Base-by-base conservation (phyloP, 306 rosid genomes). In the Malus asiatica region DNA sequence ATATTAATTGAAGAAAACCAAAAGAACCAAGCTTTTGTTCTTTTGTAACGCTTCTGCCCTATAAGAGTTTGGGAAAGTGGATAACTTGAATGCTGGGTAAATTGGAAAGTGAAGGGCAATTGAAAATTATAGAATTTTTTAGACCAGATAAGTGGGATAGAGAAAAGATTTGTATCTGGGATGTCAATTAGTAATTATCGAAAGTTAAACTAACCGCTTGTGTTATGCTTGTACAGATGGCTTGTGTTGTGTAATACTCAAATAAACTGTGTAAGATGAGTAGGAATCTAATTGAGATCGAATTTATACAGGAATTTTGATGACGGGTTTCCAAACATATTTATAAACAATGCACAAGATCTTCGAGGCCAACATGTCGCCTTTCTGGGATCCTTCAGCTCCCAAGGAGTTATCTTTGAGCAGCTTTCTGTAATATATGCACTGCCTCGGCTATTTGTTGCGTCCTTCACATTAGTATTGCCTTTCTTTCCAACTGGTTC, bases 401-500 rank as follows among this genome's bases (percentile, higher is more conserved):
- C 97, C 70, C 96, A 92, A 16, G 97, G 87, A 55, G 92, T 89
- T 40, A 90, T 95, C 70, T 95, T 95, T 79, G 99, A 95, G 83
- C 99, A 95, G 79, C 93, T 95, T 59, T 95, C 99, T 35, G 99
- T 92, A 40, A 85, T 90, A 69, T 95, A 92, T 78, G 93, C 96
- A 70, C 96, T 95, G 66, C 97, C 99, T 0, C 92, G 96, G 53
- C 85, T 95, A 66, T 95, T 95, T 76, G 91, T 90, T 79, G 97
- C 98, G 65, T 94, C 99, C 74, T 95, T 92, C 88, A 87, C 97
- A 22, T 81, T 95, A 81, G 99, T 95, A 4, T 83, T 95, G 90
- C 99, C 99, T 73, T 95, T 95, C 83, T 95, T 95, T 78, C 99
- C 99, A 32, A 95, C 97, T 52, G 99, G 99, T 71, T 92, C 99